These are phyloP conservation scores for Trametes cubensis DNA, from an alignment of 768 basidiomycete species.

Conservation along the genomic window DNA sequence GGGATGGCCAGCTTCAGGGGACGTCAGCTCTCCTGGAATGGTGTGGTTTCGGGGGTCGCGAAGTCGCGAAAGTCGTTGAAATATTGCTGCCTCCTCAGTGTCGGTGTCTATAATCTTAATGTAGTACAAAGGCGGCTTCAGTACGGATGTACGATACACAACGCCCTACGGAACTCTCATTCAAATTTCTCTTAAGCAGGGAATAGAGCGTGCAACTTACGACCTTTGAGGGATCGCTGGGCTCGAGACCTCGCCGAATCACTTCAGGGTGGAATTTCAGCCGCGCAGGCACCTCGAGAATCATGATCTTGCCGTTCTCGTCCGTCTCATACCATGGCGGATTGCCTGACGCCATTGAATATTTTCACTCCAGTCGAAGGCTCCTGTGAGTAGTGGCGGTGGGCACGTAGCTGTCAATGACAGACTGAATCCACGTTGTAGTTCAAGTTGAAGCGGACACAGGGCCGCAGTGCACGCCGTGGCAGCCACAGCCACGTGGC, in stretches of 20 bases:
- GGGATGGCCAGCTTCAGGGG: neutral
- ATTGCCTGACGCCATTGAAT: neutral
- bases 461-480: too few species aligned
- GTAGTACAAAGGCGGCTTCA: neutral
- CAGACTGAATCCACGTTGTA: too few species aligned
- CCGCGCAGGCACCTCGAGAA: neutral
- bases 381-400: too few species aligned
- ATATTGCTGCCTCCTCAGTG: neutral
- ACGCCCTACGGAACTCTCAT: neutral
- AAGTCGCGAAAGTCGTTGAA: neutral
- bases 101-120: neutral
- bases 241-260: neutral
- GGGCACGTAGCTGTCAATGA: too few species aligned
- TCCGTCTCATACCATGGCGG: neutral
- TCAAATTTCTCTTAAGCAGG: too few species aligned
- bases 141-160: neutral
- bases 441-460: too few species aligned
- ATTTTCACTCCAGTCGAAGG: too few species aligned
- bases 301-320: neutral
- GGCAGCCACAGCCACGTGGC: too few species aligned
- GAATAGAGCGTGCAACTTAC: neutral
- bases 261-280: neutral
- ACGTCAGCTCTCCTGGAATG: neutral
- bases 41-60: neutral
- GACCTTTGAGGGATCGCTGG: neutral